Base-by-base conservation (phyloP, 768 basidiomycete genomes). In the Paxillus involutus region DNA sequence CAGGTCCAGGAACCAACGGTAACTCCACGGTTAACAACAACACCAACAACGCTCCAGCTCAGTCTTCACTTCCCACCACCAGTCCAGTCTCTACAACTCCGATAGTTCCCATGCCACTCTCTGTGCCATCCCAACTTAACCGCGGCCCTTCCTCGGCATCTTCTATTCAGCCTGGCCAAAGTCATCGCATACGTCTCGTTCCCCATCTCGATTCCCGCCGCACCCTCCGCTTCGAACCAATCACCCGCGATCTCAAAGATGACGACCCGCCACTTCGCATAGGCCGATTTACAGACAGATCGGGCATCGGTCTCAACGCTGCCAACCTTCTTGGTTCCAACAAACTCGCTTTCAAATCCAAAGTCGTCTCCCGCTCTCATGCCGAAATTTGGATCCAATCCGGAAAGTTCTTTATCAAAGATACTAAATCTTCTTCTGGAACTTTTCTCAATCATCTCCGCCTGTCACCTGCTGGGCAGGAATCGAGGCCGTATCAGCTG, bases 391-490 rank as follows among this genome's bases (percentile, higher is more conserved):
- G 94, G 93, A 79, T 84, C 50, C 86, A 89, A 56, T 56, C 61
- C 0, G 80, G 80, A 14, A 80, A 84, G 68, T 97, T 98, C 70
- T 93, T 79, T 68, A 89, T 99, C 63, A 82, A 82, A 49, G 96
- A 98, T 68, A 96, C 94, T 19, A 91, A 93, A 70, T 88, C 85
- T 40, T 88, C 85, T 46, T 88, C 87, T 0, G 96, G 96, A 24
- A 99, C 96, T 1, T 98, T 98, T 68, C 77, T 98, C 57, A 99
- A 99, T 70, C 95, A 98, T 67, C 84, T 95, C 50, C 74, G 95
- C 44, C 79, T 98, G n/a, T 86, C 86, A 36, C 78, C 86, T 1
- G 94, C 95, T 11, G 89, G 88, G 45, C 80, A 83, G 7, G 95
- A 96, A 68, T 89, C 86, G 5, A 75, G 84, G 37, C 82, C 92